phyloP scores from a whole-genome alignment of 805 yeast genomes.

The Wickerhamiella azymoides region DNA sequence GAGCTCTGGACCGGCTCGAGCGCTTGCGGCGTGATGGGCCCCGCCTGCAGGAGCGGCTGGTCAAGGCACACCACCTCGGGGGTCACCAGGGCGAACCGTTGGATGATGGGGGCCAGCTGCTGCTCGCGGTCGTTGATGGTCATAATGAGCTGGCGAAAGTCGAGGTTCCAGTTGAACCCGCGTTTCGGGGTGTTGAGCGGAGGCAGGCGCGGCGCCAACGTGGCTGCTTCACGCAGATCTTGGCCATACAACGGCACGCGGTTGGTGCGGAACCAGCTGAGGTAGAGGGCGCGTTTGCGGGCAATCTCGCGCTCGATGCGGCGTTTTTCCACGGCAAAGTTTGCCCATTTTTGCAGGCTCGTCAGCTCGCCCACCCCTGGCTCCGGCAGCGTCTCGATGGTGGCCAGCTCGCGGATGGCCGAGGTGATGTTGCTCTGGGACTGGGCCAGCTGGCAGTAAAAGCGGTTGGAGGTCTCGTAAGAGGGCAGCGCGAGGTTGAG shows the following conservation, averaged over 20 bases:
- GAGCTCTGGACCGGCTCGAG: constrained; percentile 21
- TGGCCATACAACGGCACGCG: constrained; percentile 56
- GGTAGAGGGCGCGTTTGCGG: constrained; percentile 41
- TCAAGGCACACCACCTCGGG: constrained; percentile 75
- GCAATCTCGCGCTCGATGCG: constrained; percentile 39
- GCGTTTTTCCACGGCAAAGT: constrained; percentile 38
- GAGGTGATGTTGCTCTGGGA: constrained; percentile 20
- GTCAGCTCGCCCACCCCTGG: constrained; percentile 7
- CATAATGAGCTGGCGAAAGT: constrained; percentile 14
- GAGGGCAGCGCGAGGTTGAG: constrained; percentile 47
- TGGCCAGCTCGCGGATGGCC: background rate
- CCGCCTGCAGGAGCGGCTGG: constrained; percentile 28
- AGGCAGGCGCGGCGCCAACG: constrained; percentile 9
- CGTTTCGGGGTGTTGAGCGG: constrained; percentile 3
- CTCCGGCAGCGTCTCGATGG: background rate
- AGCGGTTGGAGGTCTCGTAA: constrained; percentile 26
- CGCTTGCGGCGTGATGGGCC: constrained; percentile 7
- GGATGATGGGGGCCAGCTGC: constrained; percentile 38
- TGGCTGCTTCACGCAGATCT: constrained; percentile 36
- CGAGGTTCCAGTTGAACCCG: constrained; percentile 12
- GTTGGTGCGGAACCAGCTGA: constrained; percentile 52
- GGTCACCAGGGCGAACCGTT: constrained; percentile 72
- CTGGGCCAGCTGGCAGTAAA: constrained; percentile 10
- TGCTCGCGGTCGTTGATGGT: constrained; percentile 23
- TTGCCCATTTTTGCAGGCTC: constrained; percentile 39